Evolutionary conservation across 441 rosid species (phyloP).

Genomic region (Euphorbia schlechtendalii): DNA sequence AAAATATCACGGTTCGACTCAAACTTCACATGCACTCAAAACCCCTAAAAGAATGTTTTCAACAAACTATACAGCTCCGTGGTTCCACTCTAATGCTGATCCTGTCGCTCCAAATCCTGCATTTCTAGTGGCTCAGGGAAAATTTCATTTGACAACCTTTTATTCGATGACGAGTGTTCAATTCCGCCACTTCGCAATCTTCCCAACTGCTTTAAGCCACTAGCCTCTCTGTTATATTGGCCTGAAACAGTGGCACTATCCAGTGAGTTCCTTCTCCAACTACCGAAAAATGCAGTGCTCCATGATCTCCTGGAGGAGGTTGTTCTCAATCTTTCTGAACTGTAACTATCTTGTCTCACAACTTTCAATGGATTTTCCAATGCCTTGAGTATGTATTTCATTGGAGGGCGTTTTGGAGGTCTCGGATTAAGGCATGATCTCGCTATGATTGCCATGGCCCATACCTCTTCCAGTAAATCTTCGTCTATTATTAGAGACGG

Average conservation of each 20-base stretch:
- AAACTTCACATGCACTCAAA: slow-evolving; percentile 18
- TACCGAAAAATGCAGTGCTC: slow-evolving; percentile 74
- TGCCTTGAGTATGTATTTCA: slow-evolving; percentile 82
- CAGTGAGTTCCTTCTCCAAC: slow-evolving; percentile 73
- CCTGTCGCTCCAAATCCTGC: slow-evolving; percentile 41
- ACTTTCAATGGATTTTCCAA: slow-evolving; percentile 85
- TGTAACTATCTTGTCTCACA: slow-evolving; percentile 62
- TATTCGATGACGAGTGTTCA: slow-evolving; percentile 60
- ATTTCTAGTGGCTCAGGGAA: slow-evolving; percentile 62
- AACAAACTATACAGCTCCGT: background rate
- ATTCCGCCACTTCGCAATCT: slow-evolving; percentile 46
- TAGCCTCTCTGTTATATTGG: slow-evolving; percentile 34
- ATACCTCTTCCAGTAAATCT: slow-evolving; percentile 90
- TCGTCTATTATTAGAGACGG: slow-evolving; percentile 81
- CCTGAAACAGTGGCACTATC: slow-evolving; percentile 31
- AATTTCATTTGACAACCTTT: slow-evolving; percentile 62
- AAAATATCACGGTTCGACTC: slow-evolving; percentile 19
- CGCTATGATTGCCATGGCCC: slow-evolving; percentile 98
- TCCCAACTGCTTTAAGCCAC: slow-evolving; percentile 49
- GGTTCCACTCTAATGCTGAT: slow-evolving; percentile 23
- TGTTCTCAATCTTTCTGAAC: slow-evolving; percentile 61
- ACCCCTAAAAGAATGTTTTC: slow-evolving; percentile 12
- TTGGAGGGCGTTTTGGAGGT: slow-evolving; percentile 75
- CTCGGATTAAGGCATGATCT: slow-evolving; percentile 87
- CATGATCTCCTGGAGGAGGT: slow-evolving; percentile 84